Evolutionary conservation across 2,329 filamentous ascomycete genomes (phyloP).

Genomic region (Paraphoma chrysanthemicola): DNA sequence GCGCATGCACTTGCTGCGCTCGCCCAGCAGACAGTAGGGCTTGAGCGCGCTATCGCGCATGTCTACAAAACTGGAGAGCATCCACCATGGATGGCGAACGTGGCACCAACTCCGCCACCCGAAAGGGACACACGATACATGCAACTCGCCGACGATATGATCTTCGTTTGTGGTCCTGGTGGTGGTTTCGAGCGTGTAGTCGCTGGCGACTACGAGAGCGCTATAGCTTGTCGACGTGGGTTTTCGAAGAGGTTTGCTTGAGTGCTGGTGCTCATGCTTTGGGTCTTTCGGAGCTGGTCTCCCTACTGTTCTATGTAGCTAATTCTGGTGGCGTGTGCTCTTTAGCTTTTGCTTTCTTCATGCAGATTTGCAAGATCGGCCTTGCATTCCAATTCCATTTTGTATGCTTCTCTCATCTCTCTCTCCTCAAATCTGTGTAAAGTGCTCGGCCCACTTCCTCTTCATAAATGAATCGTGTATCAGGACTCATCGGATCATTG

Average conservation of each 20-base stretch:
- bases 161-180: constrained; percentile 11
- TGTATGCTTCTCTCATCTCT: constrained; percentile 1
- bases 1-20: background rate
- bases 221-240: constrained; percentile 5
- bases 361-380: background rate
- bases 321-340: background rate
- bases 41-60: constrained; percentile 1
- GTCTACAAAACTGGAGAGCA: constrained; percentile 3
- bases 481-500: constrained; percentile 28
- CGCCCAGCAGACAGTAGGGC: background rate
- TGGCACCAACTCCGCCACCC: background rate
- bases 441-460: constrained; percentile 32
- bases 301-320: background rate
- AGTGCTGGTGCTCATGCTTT: constrained; percentile 5
- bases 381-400: background rate
- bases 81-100: constrained; percentile 2
- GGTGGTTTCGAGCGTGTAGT: constrained; percentile 9
- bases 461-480: constrained; percentile 31
- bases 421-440: constrained; percentile 25
- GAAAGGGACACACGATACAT: constrained; percentile 15
- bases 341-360: background rate
- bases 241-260: constrained; percentile 9
- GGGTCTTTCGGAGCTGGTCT: background rate
- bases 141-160: constrained; percentile 8
- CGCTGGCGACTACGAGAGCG: constrained; percentile 7